Evolutionary conservation across 2,329 filamentous ascomycete genomes (phyloP), one percentile per base, ranked within the genome.

Genomic region (Canariomyces notabilis): DNA sequence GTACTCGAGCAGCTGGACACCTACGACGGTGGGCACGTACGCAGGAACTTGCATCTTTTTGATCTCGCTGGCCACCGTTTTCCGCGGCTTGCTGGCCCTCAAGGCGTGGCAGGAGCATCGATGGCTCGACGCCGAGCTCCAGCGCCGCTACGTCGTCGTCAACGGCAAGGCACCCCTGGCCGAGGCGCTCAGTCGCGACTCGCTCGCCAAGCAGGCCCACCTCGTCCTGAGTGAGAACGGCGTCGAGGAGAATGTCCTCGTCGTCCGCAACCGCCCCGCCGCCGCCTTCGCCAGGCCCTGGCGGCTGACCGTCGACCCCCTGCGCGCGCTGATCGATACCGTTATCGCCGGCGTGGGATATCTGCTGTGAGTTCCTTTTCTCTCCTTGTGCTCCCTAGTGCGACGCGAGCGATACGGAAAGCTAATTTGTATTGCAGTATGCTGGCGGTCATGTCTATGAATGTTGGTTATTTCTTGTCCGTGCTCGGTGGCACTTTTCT

Each of bases 41-140:
- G 89, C 88, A 2, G 91, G 82, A 46, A 95, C 89, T 21, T 95
- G 91, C 72, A 87, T 96, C 64, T 96, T 96, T 69, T 77, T 96
- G 49, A 82, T 95, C 62, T 57, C 85, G 36, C 81, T 97, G 42
- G 83, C 82, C 50, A 72, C 83, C 50, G 60, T 85, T 46, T 82
- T 84, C 60, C 85, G 90, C 42, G 68, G 73, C 16, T 72, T 95
- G 14, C 70, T 91, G 41, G 89, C 89, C 2, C 72, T 79, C 58
- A 89, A 88, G 63, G 79, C 69, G 68, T 80, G 71, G 66, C 76
- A 69, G 64, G 79, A 77, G 66, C 61, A 71, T 55, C 69, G 72
- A 36, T 94, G 88, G 83, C 68, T 85, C 37, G 81, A 87, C 62
- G 68, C 69, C 22, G 87, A 90, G 58, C 72, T 87, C 59, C 76